Base-by-base conservation (phyloP, 2,329 filamentous ascomycete species). In the Cladosporium cucumerinum region DNA sequence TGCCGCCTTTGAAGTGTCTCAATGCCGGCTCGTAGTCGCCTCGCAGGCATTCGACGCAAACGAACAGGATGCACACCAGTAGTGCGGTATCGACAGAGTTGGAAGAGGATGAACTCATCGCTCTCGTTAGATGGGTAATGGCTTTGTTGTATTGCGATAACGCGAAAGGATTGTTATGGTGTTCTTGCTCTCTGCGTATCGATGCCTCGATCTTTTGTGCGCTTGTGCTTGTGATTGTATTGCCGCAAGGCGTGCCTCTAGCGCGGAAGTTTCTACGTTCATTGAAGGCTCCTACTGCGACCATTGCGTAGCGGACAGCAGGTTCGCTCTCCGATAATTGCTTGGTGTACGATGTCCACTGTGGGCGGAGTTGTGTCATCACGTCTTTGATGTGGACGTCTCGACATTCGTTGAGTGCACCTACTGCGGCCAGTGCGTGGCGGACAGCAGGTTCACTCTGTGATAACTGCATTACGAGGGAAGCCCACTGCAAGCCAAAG, bases 11-110 rank as follows among this genome's bases (percentile, higher is more conserved):
- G 36, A 72, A 67, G 49, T 72, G 70, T 43, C 66, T 66, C 12
- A 72, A 43, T 2, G 68, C 70, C n/a, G 68, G 65, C n/a, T 65
- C 51, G 3, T 64, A 66, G 36, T 73, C 69, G 2, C 71, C 70
- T 16, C 70, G 59, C 5, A 73, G 57, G 46, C 69, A 71, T 61
- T 74, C 71, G 23, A 73, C 65, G 57, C 71, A 71, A 30, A 73
- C 69, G 64, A 72, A 74, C 14, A 74, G 36, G 8, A 74, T 68
- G 58, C 71, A 74, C n/a, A 69, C 68, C 5, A 72, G 61, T 7
- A 74, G 54, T 8, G 69, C 63, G 1, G 69, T 66, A n/a, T 72
- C 69, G 14, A 67, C 57, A 6, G 60, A 62, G 21, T 43, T 26
- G 23, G 49, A 23, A 11, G 60, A 62, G 23, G 49, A 11, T 8